Base-by-base conservation (phyloP, 805 yeast species). In the Candida boidinii region DNA sequence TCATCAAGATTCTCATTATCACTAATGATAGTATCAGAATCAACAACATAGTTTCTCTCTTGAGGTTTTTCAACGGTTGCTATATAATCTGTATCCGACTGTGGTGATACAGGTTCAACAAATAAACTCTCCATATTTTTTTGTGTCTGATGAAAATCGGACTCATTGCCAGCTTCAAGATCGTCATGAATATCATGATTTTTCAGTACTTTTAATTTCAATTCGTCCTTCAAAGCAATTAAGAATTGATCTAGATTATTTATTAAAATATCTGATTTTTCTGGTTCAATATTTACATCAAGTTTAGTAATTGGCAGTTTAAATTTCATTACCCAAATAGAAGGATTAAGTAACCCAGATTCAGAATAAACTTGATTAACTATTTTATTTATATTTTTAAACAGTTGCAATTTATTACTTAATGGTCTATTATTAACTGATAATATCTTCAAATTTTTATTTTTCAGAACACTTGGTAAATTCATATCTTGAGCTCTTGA, bases 231-330 rank as follows among this genome's bases (percentile, higher is more conserved):
- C n/a, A 58, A 28, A 3, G 36, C 23, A 1, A 24, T 34, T 4
- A 60, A 19, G 6, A 60, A 15, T 0, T 11, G 12, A 1, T 44
- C 48, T 14, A 48, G 43, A 16, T 48, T 41, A 11, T 36, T 38
- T 0, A 66, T 33, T 35, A 66, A 23, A 4, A 64, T 47, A 43
- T 66, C 69, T 23, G 59, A 56, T 35, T 67, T 67, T 32, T 54
- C 60, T 3, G 72, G 71, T 36, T 66, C 72, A 18, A 67, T 54
- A 37, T 65, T 67, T 1, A 64, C 43, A 49, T 66, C 72, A 3
- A 54, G 34, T 19, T 30, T 33, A 7, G 30, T 29, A 1, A 35
- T 19, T 3, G 42, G 50, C n/a, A 54, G 35, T 2, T n/a, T 19
- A 1, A 65, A n/a, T 16, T 48, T 37, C 1, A 64, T n/a, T 32